A percentile compares a stretch with the other conserved stretches of the same genome.
Conservation (phyloP, 1,139 yeast genomes). For the Blastobotrys malaysiensis region DNA sequence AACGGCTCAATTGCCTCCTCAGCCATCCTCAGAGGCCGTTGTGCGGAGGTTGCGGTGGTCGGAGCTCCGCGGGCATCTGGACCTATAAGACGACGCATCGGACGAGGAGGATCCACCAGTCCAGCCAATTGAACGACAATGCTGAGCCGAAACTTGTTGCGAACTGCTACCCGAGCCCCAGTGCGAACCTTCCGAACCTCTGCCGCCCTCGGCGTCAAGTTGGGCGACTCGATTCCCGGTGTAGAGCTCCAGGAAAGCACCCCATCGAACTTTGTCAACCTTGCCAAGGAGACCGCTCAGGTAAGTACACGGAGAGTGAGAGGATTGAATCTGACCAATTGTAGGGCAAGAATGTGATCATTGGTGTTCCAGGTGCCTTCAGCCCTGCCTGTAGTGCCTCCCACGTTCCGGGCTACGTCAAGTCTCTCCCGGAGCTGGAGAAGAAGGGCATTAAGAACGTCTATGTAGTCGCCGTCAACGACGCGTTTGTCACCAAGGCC, state of each 20-base stretch:
- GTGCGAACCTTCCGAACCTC: slow-evolving; percentile 26
- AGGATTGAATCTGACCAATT: neutral
- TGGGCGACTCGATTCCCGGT: slow-evolving; percentile 48
- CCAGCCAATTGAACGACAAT: slow-evolving; percentile 5
- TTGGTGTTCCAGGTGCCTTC: slow-evolving; percentile 90
- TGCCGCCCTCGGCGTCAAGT: slow-evolving; percentile 26
- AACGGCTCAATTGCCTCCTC: too few relatives aligned
- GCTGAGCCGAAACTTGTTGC: slow-evolving; percentile 9
- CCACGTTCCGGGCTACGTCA: slow-evolving; percentile 76
- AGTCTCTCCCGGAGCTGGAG: slow-evolving; percentile 45
- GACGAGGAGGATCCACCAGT: neutral
- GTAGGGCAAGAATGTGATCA: slow-evolving; percentile 52
- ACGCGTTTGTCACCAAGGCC: slow-evolving; percentile 76
- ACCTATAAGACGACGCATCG: neutral
- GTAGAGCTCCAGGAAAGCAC: slow-evolving; percentile 53
- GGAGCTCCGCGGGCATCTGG: neutral
- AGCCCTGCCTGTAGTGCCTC: slow-evolving; percentile 78
- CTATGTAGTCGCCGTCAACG: slow-evolving; percentile 74
- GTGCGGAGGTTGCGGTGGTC: neutral
- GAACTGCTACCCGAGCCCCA: slow-evolving; percentile 3
- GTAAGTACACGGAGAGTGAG: slow-evolving; percentile 16
- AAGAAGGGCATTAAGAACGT: slow-evolving; percentile 58
- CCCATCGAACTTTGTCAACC: slow-evolving; percentile 60
- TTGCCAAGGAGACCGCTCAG: slow-evolving; percentile 48
- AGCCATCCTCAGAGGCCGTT: too few relatives aligned